Evolutionary conservation across 2,329 filamentous ascomycete species (phyloP).

Genomic region (Trichoderma sp.): DNA sequence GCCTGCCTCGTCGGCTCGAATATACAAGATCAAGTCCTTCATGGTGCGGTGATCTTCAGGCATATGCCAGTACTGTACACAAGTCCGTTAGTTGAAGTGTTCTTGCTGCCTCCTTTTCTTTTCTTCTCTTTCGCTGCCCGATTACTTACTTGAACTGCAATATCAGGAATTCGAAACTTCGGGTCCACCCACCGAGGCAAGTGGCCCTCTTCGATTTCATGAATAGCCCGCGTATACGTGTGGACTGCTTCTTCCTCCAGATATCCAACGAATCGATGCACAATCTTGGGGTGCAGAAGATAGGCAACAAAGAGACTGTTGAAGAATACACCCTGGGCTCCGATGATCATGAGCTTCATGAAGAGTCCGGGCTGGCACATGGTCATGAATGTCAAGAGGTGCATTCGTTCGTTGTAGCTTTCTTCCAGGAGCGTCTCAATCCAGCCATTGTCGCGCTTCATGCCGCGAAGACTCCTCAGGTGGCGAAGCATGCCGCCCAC

Average conservation of each 20-base stretch:
- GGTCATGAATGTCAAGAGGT: slow-evolving; percentile 89
- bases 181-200: slow-evolving; percentile 77
- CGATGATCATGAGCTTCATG: slow-evolving; percentile 90
- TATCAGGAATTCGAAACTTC: slow-evolving; percentile 78
- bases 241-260: slow-evolving; percentile 96
- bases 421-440: slow-evolving; percentile 92
- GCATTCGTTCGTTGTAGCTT: slow-evolving; percentile 93
- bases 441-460: slow-evolving; percentile 95
- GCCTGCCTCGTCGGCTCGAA: slow-evolving; percentile 85
- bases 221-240: slow-evolving; percentile 88
- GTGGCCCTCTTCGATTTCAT: slow-evolving; percentile 82
- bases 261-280: slow-evolving; percentile 95
- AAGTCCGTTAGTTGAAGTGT: not conserved
- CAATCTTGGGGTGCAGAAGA: slow-evolving; percentile 81
- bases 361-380: slow-evolving; percentile 76
- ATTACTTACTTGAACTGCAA: slow-evolving; percentile 66
- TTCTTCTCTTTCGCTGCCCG: not conserved
- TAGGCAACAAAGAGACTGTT: slow-evolving; percentile 91
- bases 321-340: slow-evolving; percentile 94
- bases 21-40: slow-evolving; percentile 84
- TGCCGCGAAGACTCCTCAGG: slow-evolving; percentile 77
- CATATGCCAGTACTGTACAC: slow-evolving; percentile 81
- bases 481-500: slow-evolving; percentile 94
- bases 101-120: not conserved
- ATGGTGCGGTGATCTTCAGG: slow-evolving; percentile 81